Percentiles rank a stretch among this genome's conserved stretches.
Conservation (phyloP, 2,329 filamentous ascomycete species). For the Atkinsonella hypoxylon region DNA sequence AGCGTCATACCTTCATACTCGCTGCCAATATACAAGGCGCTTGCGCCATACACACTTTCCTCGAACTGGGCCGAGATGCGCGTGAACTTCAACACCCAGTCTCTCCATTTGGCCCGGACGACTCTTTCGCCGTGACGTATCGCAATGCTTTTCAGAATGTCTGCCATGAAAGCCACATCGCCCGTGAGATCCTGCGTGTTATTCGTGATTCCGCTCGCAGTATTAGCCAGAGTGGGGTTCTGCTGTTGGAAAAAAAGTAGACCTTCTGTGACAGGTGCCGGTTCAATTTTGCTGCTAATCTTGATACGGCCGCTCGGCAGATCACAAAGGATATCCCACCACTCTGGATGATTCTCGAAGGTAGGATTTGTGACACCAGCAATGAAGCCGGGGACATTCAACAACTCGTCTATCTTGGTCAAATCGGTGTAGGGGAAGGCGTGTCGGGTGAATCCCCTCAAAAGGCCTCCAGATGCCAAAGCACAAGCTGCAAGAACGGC, state of each 20-base stretch:
- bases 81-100: slow-evolving; percentile 90
- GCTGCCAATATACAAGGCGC: slow-evolving; percentile 72
- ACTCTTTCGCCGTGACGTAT: slow-evolving; percentile 82
- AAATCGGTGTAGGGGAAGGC: slow-evolving; percentile 97
- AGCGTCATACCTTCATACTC: slow-evolving; percentile 53
- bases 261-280: slow-evolving; percentile 71
- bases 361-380: slow-evolving; percentile 95
- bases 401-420: slow-evolving; percentile 90
- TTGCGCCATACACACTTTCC: slow-evolving; percentile 88
- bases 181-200: slow-evolving; percentile 60
- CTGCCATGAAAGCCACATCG: slow-evolving; percentile 79
- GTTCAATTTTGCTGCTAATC: slow-evolving; percentile 80
- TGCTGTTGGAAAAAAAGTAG: slow-evolving; percentile 79
- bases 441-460: slow-evolving; percentile 88
- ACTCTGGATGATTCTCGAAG: slow-evolving; percentile 88
- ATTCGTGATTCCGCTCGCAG: slow-evolving; percentile 30
- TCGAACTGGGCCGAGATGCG: slow-evolving; percentile 89
- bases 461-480: slow-evolving; percentile 79
- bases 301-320: slow-evolving; percentile 85
- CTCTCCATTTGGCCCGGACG: slow-evolving; percentile 83
- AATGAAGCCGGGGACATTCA: slow-evolving; percentile 95
- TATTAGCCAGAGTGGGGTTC: slow-evolving; percentile 43
- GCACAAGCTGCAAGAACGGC: slow-evolving; percentile 97
- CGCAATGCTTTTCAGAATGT: slow-evolving; percentile 71
- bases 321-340: slow-evolving; percentile 97